These are phyloP conservation scores for Mangifera indica DNA, from an alignment of 345 rosid genomes.

Conservation along the genomic window DNA sequence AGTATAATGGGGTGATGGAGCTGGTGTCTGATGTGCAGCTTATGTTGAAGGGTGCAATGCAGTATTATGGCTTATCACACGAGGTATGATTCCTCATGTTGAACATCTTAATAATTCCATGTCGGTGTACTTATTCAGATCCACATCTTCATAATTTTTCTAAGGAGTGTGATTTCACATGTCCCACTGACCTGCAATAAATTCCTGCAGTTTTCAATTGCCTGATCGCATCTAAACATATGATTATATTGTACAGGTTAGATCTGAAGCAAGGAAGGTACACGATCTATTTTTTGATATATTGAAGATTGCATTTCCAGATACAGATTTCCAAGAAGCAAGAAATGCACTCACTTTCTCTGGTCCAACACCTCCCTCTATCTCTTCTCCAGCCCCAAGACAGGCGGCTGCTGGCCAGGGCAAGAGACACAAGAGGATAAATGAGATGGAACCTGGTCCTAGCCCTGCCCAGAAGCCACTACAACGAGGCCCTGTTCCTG, in stretches of 20 bases:
- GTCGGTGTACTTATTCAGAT: no score
- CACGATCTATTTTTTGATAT: constrained; percentile 95
- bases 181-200: not conserved
- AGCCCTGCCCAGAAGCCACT: constrained; percentile 51
- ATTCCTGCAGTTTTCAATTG: not conserved
- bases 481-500: constrained; percentile 42
- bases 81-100: constrained; percentile 58
- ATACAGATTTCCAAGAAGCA: constrained; percentile 80
- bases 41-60: constrained; percentile 90
- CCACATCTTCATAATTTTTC: no score
- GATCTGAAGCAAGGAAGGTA: constrained; percentile 93
- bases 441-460: constrained; percentile 60
- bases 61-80: constrained; percentile 74
- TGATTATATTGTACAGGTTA: constrained; percentile 53
- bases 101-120: not conserved
- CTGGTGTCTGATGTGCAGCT: constrained; percentile 86
- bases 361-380: constrained; percentile 45
- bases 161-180: no score
- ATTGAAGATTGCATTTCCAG: constrained; percentile 89
- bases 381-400: constrained; percentile 55
- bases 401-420: constrained; percentile 48
- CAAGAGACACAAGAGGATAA: constrained; percentile 58
- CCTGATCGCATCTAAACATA: constrained; percentile 16
- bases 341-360: constrained; percentile 73
- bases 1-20: constrained; percentile 79